Conservation (phyloP, 2,329 filamentous ascomycete genomes). For the Alternaria rosae region DNA sequence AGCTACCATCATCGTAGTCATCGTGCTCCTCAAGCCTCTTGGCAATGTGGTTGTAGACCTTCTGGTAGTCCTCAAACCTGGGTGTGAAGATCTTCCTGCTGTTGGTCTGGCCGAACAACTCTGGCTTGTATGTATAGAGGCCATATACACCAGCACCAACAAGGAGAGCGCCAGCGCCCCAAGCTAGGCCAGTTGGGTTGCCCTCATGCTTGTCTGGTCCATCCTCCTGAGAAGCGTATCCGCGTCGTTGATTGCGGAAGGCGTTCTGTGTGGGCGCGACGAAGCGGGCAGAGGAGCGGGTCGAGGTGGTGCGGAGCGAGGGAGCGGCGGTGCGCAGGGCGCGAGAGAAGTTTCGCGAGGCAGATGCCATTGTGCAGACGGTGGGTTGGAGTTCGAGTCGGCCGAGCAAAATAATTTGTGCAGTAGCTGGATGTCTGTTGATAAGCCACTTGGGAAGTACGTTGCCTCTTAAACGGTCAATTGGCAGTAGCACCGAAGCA, state of each 20-base stretch:
- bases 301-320: slow-evolving; percentile 64
- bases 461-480: slow-evolving; percentile 14
- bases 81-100: slow-evolving; percentile 68
- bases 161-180: slow-evolving; percentile 42
- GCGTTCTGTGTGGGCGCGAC: slow-evolving; percentile 67
- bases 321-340: slow-evolving; percentile 49
- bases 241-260: slow-evolving; percentile 79
- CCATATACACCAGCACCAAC: slow-evolving; percentile 39
- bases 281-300: slow-evolving; percentile 64
- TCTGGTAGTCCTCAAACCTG: slow-evolving; percentile 88
- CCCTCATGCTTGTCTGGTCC: slow-evolving; percentile 57
- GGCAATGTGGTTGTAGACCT: slow-evolving; percentile 90
- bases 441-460: slow-evolving; percentile 5
- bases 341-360: slow-evolving; percentile 48
- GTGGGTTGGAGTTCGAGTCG: slow-evolving; percentile 1
- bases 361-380: slow-evolving; percentile 42
- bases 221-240: slow-evolving; percentile 72
- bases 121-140: slow-evolving; percentile 63
- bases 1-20: slow-evolving; percentile 96
- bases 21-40: slow-evolving; percentile 82
- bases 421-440: background rate
- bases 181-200: slow-evolving; percentile 54
- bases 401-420: background rate
- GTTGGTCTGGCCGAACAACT: slow-evolving; percentile 49
- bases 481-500: slow-evolving; percentile 11